Conservation (phyloP, 2,329 filamentous ascomycete genomes). For the Scedosporium boydii region DNA sequence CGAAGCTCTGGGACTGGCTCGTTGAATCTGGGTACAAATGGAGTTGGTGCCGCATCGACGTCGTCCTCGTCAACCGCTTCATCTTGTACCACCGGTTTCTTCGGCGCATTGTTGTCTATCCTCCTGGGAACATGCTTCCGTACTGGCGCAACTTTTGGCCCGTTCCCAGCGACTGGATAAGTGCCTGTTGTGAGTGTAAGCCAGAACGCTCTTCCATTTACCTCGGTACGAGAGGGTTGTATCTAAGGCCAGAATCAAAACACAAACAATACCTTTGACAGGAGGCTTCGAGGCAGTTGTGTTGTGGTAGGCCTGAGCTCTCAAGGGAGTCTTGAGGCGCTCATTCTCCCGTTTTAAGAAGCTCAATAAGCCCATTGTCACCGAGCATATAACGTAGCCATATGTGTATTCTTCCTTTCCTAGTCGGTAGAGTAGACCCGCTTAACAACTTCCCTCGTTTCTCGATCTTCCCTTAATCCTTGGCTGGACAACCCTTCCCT, state of each 20-base stretch:
- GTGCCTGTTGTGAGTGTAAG: constrained; percentile 2
- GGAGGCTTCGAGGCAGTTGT: constrained; percentile 1
- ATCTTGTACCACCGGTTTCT: not conserved
- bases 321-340: constrained; percentile 4
- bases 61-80: not conserved
- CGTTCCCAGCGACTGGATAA: not conserved
- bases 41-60: not conserved
- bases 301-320: constrained; percentile 4
- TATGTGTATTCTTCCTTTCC: not conserved
- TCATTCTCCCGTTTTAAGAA: constrained; percentile 7
- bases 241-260: not conserved
- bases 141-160: not conserved
- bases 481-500: too few relatives aligned
- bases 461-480: too few relatives aligned
- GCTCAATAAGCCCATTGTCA: constrained; percentile 6
- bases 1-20: not conserved
- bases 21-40: not conserved
- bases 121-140: constrained; percentile 5
- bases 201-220: not conserved
- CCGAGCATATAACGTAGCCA: not conserved
- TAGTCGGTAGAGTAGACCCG: too few relatives aligned
- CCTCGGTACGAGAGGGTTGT: too few relatives aligned
- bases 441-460: too few relatives aligned
- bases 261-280: constrained; percentile 1
- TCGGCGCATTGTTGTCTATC: not conserved